Evolutionary conservation across 2,329 filamentous ascomycete genomes (phyloP).

Genomic region (Dactylellina cionopaga): DNA sequence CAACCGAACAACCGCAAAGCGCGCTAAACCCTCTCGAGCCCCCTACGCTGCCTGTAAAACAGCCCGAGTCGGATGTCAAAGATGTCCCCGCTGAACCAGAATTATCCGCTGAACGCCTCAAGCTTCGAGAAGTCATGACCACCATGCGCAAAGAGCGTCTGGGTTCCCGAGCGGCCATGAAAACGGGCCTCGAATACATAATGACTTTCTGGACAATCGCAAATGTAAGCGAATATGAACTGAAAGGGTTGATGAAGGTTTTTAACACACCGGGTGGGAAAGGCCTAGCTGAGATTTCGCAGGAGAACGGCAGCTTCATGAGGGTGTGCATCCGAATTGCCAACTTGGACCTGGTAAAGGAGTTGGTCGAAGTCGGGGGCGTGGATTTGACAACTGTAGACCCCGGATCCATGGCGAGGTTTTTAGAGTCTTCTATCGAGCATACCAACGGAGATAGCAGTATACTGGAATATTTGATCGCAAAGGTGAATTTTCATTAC

Average conservation of each 20-base stretch:
- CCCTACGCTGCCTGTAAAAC: no score
- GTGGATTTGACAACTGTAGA: not conserved
- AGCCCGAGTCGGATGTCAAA: no score
- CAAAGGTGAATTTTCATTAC: no score
- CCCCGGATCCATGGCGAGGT: not conserved
- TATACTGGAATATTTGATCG: constrained; percentile 29
- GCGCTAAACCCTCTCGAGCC: not conserved
- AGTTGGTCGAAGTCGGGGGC: constrained; percentile 16
- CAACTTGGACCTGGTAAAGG: constrained; percentile 14
- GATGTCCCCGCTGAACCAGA: no score
- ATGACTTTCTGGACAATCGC: constrained; percentile 19
- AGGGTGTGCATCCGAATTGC: constrained; percentile 21
- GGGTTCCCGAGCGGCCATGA: constrained; percentile 4
- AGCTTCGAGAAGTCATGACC: constrained; percentile 16
- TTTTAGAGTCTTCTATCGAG: constrained; percentile 28
- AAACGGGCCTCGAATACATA: constrained; percentile 14
- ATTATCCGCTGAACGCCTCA: constrained; percentile 19
- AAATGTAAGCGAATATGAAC: not conserved
- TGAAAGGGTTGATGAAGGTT: constrained; percentile 12
- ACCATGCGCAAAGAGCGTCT: constrained; percentile 7
- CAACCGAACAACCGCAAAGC: not conserved
- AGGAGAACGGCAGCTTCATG: constrained; percentile 27
- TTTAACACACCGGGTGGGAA: constrained; percentile 12
- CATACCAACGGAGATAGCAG: constrained; percentile 13
- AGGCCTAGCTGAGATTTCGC: constrained; percentile 15